phyloP scores from a whole-genome alignment of 495 filamentous ascomycete genomes.

The Eremomyces bilateralis region DNA sequence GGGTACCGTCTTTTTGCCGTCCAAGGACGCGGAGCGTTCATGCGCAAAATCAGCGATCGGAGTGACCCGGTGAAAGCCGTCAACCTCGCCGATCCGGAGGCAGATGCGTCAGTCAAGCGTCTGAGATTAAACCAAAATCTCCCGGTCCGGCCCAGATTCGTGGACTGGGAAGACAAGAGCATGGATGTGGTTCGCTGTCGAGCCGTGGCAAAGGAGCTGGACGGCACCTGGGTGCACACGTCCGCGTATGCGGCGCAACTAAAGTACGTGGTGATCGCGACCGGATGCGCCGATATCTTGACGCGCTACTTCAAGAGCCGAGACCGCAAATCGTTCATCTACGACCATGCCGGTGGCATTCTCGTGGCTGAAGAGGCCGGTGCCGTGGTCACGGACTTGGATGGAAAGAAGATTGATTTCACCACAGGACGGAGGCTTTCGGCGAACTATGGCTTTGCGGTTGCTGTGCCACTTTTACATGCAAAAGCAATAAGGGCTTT shows the following conservation, averaged over 20 bases:
- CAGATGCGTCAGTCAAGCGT: too few relatives aligned
- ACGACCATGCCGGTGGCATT: slow-evolving; percentile 50
- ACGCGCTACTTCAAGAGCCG: slow-evolving; percentile 31
- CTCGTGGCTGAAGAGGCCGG: slow-evolving; percentile 41
- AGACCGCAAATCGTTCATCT: slow-evolving; percentile 16
- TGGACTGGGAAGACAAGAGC: not conserved
- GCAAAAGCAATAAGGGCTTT: too few relatives aligned
- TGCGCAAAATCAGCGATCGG: slow-evolving; percentile 21
- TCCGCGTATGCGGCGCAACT: not conserved
- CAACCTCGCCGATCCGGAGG: not conserved
- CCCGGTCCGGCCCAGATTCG: too few relatives aligned
- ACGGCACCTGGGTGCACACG: not conserved
- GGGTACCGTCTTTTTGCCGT: slow-evolving; percentile 34
- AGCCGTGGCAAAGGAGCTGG: not conserved
- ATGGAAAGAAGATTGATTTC: slow-evolving; percentile 6
- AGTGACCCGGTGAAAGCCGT: not conserved
- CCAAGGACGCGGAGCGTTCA: slow-evolving; percentile 29
- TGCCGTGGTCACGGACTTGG: slow-evolving; percentile 36
- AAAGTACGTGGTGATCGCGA: slow-evolving; percentile 35
- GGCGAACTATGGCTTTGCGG: not conserved
- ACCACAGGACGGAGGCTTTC: not conserved
- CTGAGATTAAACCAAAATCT: too few relatives aligned
- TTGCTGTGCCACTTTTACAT: too few relatives aligned
- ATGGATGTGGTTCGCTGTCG: not conserved
- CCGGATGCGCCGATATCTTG: slow-evolving; percentile 33